phyloP scores from a whole-genome alignment of 2,329 filamentous ascomycete species.

The Cercospora sojina region DNA sequence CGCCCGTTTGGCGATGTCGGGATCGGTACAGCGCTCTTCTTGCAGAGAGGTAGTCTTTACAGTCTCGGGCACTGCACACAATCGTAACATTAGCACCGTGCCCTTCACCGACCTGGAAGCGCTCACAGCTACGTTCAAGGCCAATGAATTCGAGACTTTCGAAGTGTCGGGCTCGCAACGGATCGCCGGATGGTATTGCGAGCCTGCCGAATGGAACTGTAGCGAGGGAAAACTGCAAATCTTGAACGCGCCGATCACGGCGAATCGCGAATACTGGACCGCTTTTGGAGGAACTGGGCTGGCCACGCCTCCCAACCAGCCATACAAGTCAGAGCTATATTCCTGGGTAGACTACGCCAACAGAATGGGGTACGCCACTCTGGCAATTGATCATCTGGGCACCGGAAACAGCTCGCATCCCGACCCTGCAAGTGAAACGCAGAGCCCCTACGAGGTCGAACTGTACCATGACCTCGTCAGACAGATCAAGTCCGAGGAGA shows the following conservation, averaged over 20 bases:
- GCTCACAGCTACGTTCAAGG: constrained; percentile 4
- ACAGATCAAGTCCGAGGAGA: constrained; percentile 11
- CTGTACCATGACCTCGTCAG: constrained; percentile 15
- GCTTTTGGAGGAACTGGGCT: constrained; percentile 16
- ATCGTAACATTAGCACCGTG: constrained; percentile 16
- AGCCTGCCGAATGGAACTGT: neutral
- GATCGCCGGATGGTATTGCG: constrained; percentile 20
- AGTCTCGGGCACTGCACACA: constrained; percentile 16
- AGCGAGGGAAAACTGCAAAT: constrained; percentile 17
- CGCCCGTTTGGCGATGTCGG: neutral
- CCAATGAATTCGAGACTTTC: constrained; percentile 6
- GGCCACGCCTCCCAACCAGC: neutral
- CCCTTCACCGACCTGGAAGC: constrained; percentile 9
- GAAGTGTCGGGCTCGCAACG: constrained; percentile 13
- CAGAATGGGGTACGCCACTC: constrained; percentile 13
- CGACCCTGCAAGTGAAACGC: constrained; percentile 15
- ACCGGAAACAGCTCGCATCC: constrained; percentile 18
- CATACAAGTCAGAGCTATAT: constrained; percentile 18
- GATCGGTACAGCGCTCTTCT: neutral
- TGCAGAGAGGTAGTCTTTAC: constrained; percentile 17
- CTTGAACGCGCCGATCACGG: constrained; percentile 15
- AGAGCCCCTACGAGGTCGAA: constrained; percentile 20
- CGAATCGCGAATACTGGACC: constrained; percentile 19
- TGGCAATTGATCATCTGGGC: constrained; percentile 19
- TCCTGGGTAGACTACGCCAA: constrained; percentile 20